Conservation (phyloP, 1,284 basidiomycete genomes). For the Neotropicomus parvogracilis region DNA sequence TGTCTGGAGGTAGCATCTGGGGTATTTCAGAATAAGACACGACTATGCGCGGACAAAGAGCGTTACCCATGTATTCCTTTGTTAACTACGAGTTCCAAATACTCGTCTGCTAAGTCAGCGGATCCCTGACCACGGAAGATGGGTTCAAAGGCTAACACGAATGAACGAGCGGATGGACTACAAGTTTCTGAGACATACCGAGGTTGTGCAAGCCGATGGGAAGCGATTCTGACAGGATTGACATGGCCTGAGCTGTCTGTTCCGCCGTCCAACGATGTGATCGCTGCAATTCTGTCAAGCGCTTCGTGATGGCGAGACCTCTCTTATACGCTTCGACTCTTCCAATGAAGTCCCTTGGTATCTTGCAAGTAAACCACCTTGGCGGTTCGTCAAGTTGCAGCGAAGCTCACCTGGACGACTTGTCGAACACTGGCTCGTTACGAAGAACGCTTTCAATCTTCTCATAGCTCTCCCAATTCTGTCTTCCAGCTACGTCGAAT, state of each 20-base stretch:
- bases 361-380: background rate
- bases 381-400: background rate
- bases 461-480: constrained; percentile 47
- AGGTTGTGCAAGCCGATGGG: constrained; percentile 54
- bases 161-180: background rate
- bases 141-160: constrained; percentile 57
- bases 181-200: constrained; percentile 39
- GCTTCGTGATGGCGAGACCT: constrained; percentile 43
- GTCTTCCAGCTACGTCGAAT: constrained; percentile 41
- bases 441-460: constrained; percentile 49
- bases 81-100: constrained; percentile 45
- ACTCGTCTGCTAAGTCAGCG: constrained; percentile 46
- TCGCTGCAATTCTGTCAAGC: constrained; percentile 55
- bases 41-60: background rate
- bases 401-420: constrained; percentile 47
- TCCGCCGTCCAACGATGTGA: constrained; percentile 49
- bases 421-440: constrained; percentile 63
- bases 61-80: constrained; percentile 58
- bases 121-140: constrained; percentile 62
- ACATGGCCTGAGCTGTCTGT: constrained; percentile 44
- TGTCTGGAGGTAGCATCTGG: constrained; percentile 65
- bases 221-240: constrained; percentile 48
- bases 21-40: background rate
- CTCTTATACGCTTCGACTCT: constrained; percentile 24
- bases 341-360: constrained; percentile 26